Percentiles rank a stretch among this genome's conserved stretches.
phyloP scores from a whole-genome alignment of 441 rosid genomes.

The Jatropha podagrica region DNA sequence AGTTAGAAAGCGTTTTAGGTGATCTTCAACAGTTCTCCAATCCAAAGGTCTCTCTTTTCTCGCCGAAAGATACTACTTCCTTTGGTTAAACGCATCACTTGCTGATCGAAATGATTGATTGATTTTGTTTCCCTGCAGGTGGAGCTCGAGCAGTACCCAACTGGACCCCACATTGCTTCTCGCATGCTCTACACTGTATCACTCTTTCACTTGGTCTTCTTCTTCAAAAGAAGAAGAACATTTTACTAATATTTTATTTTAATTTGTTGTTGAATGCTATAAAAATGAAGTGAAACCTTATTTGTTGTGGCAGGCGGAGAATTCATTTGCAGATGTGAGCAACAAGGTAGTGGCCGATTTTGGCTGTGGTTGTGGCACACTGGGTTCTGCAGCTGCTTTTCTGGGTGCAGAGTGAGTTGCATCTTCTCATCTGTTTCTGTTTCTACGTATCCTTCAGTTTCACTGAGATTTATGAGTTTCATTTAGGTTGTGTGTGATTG shows the following conservation, averaged over 20 bases:
- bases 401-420: slow-evolving; percentile 82
- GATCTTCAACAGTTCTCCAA: slow-evolving; percentile 68
- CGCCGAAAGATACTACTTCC: background rate
- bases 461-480: background rate
- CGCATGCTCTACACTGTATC: slow-evolving; percentile 85
- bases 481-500: background rate
- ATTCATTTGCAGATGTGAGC: slow-evolving; percentile 76
- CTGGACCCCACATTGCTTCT: slow-evolving; percentile 96
- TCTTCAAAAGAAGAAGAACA: background rate
- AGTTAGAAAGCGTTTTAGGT: slow-evolving; percentile 77
- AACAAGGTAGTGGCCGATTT: slow-evolving; percentile 86
- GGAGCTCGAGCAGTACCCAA: slow-evolving; percentile 95
- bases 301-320: slow-evolving; percentile 61
- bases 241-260: background rate
- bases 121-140: slow-evolving; percentile 39
- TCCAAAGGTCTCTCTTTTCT: slow-evolving; percentile 52
- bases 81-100: background rate
- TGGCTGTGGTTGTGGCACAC: slow-evolving; percentile 94
- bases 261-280: background rate
- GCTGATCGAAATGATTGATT: background rate
- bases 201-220: slow-evolving; percentile 1
- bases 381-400: slow-evolving; percentile 83
- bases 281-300: background rate
- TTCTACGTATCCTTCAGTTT: background rate
- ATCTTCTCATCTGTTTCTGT: background rate